Percentiles rank a stretch among this genome's conserved stretches.
Conservation (phyloP, 2,329 filamentous ascomycete genomes). For the Ophiosphaerella korrae region DNA sequence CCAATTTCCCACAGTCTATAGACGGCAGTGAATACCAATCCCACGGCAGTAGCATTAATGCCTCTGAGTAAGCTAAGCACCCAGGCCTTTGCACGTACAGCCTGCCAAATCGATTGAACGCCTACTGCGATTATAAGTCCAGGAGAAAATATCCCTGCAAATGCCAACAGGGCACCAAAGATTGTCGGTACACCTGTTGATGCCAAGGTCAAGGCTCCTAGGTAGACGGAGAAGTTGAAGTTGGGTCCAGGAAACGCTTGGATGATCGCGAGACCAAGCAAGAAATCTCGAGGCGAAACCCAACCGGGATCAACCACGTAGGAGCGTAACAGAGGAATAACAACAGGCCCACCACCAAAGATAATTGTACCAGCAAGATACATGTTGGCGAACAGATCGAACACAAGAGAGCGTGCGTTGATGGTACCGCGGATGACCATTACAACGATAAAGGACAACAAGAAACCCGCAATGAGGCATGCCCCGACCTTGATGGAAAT, state of each 20-base stretch:
- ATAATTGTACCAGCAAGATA: slow-evolving; percentile 71
- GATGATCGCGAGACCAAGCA: slow-evolving; percentile 73
- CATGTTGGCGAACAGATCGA: slow-evolving; percentile 72
- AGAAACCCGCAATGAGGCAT: slow-evolving; percentile 53
- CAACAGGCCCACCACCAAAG: slow-evolving; percentile 54
- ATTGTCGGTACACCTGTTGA: slow-evolving; percentile 31
- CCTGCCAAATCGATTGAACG: slow-evolving; percentile 47
- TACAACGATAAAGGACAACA: slow-evolving; percentile 62
- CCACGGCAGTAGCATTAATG: slow-evolving; percentile 51
- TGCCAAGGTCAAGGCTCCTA: slow-evolving; percentile 47
- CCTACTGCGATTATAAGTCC: slow-evolving; percentile 47
- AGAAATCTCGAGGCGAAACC: slow-evolving; percentile 72
- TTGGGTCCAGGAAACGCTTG: slow-evolving; percentile 72
- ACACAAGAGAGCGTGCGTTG: slow-evolving; percentile 52
- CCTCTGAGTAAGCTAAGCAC: slow-evolving; percentile 46
- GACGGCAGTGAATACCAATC: slow-evolving; percentile 52
- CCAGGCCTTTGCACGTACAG: slow-evolving; percentile 40
- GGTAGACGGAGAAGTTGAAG: slow-evolving; percentile 58
- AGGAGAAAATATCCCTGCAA: slow-evolving; percentile 49
- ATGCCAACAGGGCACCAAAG: slow-evolving; percentile 46
- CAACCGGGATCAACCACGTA: slow-evolving; percentile 69
- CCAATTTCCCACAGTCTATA: slow-evolving; percentile 53
- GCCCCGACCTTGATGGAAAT: slow-evolving; percentile 47
- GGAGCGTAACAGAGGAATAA: slow-evolving; percentile 50
- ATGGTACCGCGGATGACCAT: slow-evolving; percentile 56